Conservation (phyloP, 2,329 filamentous ascomycete genomes). For the Thermochaetoides dissita region DNA sequence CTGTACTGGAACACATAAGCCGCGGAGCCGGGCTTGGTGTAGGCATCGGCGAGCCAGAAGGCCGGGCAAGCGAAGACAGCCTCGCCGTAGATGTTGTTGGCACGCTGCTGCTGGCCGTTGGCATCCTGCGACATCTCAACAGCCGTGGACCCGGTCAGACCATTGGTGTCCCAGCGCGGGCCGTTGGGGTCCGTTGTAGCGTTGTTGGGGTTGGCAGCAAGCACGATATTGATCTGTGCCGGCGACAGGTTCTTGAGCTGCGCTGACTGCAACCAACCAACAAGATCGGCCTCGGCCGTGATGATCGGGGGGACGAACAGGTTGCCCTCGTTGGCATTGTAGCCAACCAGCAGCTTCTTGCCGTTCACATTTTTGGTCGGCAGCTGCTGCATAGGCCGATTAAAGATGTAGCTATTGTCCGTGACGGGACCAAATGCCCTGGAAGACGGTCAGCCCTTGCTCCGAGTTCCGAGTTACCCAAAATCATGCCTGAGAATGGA, state of each 20-base stretch:
- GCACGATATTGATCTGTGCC: constrained; percentile 20
- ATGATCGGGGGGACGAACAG: constrained; percentile 24
- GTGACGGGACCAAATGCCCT: constrained; percentile 27
- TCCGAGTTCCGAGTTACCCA: too few relatives aligned
- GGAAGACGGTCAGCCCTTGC: constrained; percentile 1
- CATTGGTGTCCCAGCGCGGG: constrained; percentile 18
- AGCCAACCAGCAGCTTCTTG: constrained; percentile 20
- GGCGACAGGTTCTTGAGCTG: constrained; percentile 23
- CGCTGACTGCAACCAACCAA: constrained; percentile 18
- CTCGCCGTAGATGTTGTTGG: constrained; percentile 39
- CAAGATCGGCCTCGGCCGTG: constrained; percentile 18
- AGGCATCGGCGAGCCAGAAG: constrained; percentile 41
- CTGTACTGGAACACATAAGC: constrained; percentile 35
- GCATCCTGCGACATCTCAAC: constrained; percentile 34
- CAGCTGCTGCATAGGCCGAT: constrained; percentile 19
- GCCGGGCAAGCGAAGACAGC: constrained; percentile 40
- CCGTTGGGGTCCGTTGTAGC: constrained; percentile 13
- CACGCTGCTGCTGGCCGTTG: constrained; percentile 41
- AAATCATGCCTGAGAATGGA: too few relatives aligned
- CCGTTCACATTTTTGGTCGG: constrained; percentile 20
- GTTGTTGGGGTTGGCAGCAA: constrained; percentile 18
- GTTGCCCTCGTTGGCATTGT: constrained; percentile 26
- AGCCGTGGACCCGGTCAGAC: constrained; percentile 26
- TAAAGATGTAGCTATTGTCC: constrained; percentile 21
- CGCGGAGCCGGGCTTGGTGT: constrained; percentile 17